These are phyloP conservation scores for Cyphellophora attinorum DNA, from an alignment of 2,329 filamentous ascomycete genomes.

Conservation along the genomic window DNA sequence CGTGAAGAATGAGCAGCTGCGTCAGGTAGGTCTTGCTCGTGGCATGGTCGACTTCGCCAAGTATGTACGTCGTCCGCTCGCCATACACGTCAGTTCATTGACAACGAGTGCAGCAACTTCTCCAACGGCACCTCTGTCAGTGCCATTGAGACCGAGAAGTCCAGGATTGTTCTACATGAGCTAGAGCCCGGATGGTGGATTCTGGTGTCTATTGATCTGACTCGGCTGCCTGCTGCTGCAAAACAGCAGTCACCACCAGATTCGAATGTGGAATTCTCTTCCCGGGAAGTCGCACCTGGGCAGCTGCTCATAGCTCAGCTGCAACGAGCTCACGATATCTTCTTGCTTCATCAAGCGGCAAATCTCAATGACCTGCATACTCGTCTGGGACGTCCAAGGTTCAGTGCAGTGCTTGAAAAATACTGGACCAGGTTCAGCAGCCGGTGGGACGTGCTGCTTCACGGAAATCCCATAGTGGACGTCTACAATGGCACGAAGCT, in stretches of 20 bases:
- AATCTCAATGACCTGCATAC: conserved; percentile 63
- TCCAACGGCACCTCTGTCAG: conserved; percentile 68
- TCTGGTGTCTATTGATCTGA: conserved; percentile 78
- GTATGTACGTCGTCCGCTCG: conserved; percentile 28
- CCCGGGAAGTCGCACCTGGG: conserved; percentile 78
- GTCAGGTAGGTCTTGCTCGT: conserved; percentile 91
- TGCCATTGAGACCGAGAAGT: conserved; percentile 82
- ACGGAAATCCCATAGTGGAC: conserved; percentile 74
- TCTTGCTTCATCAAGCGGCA: conserved; percentile 76
- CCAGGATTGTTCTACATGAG: conserved; percentile 74
- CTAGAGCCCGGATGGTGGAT: conserved; percentile 94
- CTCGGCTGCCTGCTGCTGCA: conserved; percentile 50
- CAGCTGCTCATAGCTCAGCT: conserved; percentile 71
- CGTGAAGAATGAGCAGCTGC: conserved; percentile 73
- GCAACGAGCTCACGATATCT: conserved; percentile 69
- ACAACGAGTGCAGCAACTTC: conserved; percentile 55
- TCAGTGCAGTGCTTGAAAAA: conserved; percentile 61
- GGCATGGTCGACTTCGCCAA: conserved; percentile 88
- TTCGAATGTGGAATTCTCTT: conserved; percentile 64
- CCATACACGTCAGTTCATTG: not conserved
- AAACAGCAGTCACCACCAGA: not conserved
- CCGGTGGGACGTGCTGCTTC: conserved; percentile 79
- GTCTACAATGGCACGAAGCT: conserved; percentile 79
- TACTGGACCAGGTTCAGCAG: conserved; percentile 67
- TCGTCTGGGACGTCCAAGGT: conserved; percentile 55